Percentiles rank a stretch among this genome's conserved stretches.
phyloP scores from a whole-genome alignment of 306 rosid species.

The Castanea crenata region DNA sequence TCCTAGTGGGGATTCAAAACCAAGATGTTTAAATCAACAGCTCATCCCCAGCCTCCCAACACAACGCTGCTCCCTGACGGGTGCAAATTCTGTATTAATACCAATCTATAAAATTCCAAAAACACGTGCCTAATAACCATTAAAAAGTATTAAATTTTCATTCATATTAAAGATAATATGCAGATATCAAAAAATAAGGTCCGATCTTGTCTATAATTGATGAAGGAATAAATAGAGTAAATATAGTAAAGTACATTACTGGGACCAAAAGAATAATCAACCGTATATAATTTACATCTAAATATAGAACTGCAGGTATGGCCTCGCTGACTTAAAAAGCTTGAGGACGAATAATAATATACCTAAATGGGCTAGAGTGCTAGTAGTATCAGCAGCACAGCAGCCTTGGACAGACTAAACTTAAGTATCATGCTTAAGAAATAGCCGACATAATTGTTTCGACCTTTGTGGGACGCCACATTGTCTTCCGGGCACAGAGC shows the following conservation, averaged over 20 bases:
- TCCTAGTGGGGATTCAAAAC: no score
- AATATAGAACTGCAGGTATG: background rate
- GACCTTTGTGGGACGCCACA: conserved; percentile 69
- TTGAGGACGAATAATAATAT: background rate
- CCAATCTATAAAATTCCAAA: background rate
- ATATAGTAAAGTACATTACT: background rate
- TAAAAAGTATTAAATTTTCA: background rate
- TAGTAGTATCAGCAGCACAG: background rate
- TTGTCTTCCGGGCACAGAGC: conserved; percentile 62
- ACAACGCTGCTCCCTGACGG: no score
- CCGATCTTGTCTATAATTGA: background rate
- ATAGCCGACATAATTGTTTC: conserved; percentile 57
- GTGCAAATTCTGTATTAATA: background rate
- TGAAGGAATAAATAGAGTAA: background rate
- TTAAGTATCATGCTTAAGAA: conserved; percentile 23
- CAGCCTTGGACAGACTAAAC: conserved; percentile 3
- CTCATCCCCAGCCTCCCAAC: no score
- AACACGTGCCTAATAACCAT: background rate
- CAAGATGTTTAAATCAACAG: no score
- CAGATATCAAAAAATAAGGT: background rate
- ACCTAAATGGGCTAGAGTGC: background rate
- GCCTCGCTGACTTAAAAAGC: background rate
- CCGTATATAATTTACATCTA: background rate
- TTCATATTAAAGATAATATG: background rate
- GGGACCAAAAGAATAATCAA: background rate